A percentile compares a stretch with the other conserved stretches of the same genome.
Conservation (phyloP, 2,329 filamentous ascomycete species). For the Exophiala phaeomuriformis region DNA sequence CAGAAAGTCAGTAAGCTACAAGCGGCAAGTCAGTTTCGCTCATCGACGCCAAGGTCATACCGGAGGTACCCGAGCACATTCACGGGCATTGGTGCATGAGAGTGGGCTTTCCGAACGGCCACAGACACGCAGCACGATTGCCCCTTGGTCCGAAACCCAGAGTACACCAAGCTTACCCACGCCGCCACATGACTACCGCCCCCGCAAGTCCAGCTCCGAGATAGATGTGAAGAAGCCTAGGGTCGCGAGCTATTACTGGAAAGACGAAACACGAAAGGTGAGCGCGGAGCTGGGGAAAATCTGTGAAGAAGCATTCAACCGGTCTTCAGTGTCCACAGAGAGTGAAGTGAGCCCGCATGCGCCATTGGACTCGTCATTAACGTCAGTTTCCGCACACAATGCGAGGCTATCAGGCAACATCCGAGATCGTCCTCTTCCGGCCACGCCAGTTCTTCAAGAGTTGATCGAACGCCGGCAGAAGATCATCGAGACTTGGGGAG, state of each 20-base stretch:
- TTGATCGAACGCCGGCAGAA: conserved; percentile 53
- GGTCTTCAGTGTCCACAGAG: conserved; percentile 48
- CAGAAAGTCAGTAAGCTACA: conserved; percentile 46
- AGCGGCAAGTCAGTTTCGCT: conserved; percentile 57
- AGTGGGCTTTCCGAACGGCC: conserved; percentile 28
- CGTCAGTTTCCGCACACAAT: conserved; percentile 36
- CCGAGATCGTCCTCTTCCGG: conserved; percentile 39
- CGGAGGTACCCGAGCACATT: conserved; percentile 24
- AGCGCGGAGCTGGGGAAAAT: conserved; percentile 80
- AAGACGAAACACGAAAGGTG: conserved; percentile 74
- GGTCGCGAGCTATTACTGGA: conserved; percentile 48
- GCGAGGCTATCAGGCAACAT: conserved; percentile 18
- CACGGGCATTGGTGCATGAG: conserved; percentile 18
- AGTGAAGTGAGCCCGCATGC: conserved; percentile 35
- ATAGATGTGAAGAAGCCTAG: conserved; percentile 38
- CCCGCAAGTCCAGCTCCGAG: conserved; percentile 28
- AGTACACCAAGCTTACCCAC: conserved; percentile 37
- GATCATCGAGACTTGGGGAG: conserved; percentile 46
- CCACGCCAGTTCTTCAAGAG: conserved; percentile 44
- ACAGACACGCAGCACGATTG: conserved; percentile 24
- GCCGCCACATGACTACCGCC: conserved; percentile 35
- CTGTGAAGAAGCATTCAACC: conserved; percentile 87
- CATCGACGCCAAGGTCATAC: conserved; percentile 43
- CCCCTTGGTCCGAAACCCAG: conserved; percentile 24
- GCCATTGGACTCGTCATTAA: conserved; percentile 46